Base-by-base conservation (phyloP, 257 asterid species). In the Solanum etuberosum region DNA sequence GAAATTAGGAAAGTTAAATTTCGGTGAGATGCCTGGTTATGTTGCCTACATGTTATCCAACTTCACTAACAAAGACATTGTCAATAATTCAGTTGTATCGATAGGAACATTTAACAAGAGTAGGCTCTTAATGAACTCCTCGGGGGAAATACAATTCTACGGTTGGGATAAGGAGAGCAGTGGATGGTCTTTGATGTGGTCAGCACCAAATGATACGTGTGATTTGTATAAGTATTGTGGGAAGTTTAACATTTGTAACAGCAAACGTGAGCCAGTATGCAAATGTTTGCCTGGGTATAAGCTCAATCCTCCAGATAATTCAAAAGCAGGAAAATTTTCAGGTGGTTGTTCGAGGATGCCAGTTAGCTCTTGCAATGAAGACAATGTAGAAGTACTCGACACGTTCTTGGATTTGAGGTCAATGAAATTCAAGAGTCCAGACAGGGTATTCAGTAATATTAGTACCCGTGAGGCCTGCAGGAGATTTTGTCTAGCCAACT, bases 141-240 rank as follows among this genome's bases (percentile, higher is more conserved):
- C 88, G 0, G 93, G 95, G 23, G 35, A 43, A 73, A 61, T 92
- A 86, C 91, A 90, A 42, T 90, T 65, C 67, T 90, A 86, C n/a
- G 1, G 31, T 9, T 13, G 74, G 83, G 68, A 13, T 5, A 29
- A 72, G 2, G 18, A 43, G 4, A 23, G 25, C 16, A 29, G 7
- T 5, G 43, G 18, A 27, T 90, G 90, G 92, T 63, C 40, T 1
- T 5, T 88, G 43, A 1, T 1, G 9, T 87, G 92, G 92, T 70
- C 87, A 34, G 89, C 72, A 9, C 91, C 92, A 5, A 9, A 32
- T 4, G 87, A 87, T 72, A 1, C 0, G 1, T 92, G 94, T 54
- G 72, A 90, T 20, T 63, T 76, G 25, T 81, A 46, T 34, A 80
- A 37, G 5, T 9, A 12, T 2, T 91, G 95, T 84, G 93, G 95